Base-by-base conservation (phyloP, 352 stramenopile species). In the Phytophthora constricta region DNA sequence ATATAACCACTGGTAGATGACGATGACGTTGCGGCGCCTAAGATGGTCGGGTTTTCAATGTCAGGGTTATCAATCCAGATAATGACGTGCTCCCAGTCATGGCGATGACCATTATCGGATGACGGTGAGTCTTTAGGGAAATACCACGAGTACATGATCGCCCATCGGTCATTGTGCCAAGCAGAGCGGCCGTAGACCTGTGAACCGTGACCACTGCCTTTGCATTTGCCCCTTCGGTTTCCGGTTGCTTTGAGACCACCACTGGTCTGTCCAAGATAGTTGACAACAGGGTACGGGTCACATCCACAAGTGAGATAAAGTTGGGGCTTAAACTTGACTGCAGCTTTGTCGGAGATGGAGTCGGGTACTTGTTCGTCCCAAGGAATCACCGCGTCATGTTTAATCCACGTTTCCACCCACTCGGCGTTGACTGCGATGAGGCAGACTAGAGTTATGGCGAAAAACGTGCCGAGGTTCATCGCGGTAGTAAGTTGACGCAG, bases 61-160 rank as follows among this genome's bases (percentile, higher is more conserved):
- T 57, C 49, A 3, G 28, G 49, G 49, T 56, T 56, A n/a, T 31
- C 19, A 19, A 46, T 23, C 49, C 49, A 57, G 17, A 57, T n/a
- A 27, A 46, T 13, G 20, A 45, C 31, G 19, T 46, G 48, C 48
- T 50, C 43, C 43, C 43, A 50, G 43, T 50, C 43, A 22, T 52
- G 46, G 19, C 46, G 46, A 27, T 28, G 49, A 31, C 49, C 49
- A 4, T 45, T 4, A 1, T 27, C n/a, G 8, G 31, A n/a, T 1
- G 49, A 57, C 1, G 49, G 31, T 3, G 49, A 57, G 11, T 47
- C 31, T 20, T 55, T 33, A 4, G 49, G 49, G 49, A 57, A 57
- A 5, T 57, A 57, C 11, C 46, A 52, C 7, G 46, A 52, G 45
- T 50, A 50, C 43, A 50, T 50, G 43, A 50, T 50, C n/a, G 48